Evolutionary conservation across 192 early-diverging fungal genomes (phyloP), one percentile per base, ranked within the genome.

Genomic region (Mortierella antarctica): DNA sequence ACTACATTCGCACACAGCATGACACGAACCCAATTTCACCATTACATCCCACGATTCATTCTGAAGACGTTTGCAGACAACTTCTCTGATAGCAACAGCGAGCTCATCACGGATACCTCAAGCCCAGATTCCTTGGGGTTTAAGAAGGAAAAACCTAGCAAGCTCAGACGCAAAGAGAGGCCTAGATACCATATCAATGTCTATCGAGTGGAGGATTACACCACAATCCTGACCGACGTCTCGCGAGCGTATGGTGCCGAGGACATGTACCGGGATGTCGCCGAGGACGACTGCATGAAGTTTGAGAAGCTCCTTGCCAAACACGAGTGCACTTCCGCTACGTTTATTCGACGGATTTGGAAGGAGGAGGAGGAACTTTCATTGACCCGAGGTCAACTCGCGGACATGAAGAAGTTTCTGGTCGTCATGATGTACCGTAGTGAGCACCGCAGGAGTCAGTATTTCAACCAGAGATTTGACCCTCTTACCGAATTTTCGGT

Each of bases 11-110:
- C 31, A 50, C 49, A 64, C 5, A 64, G 14, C 62, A 67, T 39
- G 23, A 50, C 66, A 45, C 52, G 5, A 62, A 62, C 58, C 50
- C 70, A 81, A 50, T 81, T 68, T 45, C 77, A 80, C 58, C 77
- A 80, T 52, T 80, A 80, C 58, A 80, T 80, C 60, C 77, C 77
- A 51, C 51, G 66, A 6, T 81, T 81, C 59, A 66, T 81, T 68
- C 59, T 81, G 10, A 67, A 61, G 61, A 72, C 65, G 58, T 81
- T 81, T 61, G 58, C 78, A 18, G 71, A 73, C 55, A 67, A 71
- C 51, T 61, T 61, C 49, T 23, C 48, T 9, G 41, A 44, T 11
- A 45, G 12, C 58, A 60, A 45, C 11, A 58, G 1, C 55, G 49
- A 20, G 68, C 61, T 50, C 58, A 57, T 59, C 51, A 46, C 46